Evolutionary conservation across 768 basidiomycete genomes (phyloP), one percentile per base, ranked within the genome.

Genomic region (Suillus decipiens): DNA sequence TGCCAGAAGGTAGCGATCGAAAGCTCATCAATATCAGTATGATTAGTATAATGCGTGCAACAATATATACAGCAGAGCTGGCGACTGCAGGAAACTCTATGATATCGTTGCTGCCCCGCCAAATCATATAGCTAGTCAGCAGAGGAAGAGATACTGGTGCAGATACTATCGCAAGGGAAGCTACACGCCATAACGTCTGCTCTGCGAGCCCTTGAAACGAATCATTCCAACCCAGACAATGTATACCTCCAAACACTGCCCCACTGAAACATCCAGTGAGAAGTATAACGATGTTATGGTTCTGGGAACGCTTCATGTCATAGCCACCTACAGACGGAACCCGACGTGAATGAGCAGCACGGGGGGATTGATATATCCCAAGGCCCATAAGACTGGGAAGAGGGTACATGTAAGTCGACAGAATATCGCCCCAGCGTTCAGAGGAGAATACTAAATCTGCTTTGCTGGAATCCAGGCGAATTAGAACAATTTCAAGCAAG

Each of bases 161-260:
- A 54, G 33, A 66, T 3, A 61, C 31, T 12, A 74, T 61, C n/a
- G 60, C 11, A 17, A 66, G 22, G 2, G 70, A 67, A 8, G 65
- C 68, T 10, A 62, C 51, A 33, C 67, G 67, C 74, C 72, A 75
- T 24, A 70, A 34, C 43, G 51, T 62, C 56, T 28, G 28, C 28
- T 28, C 28, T 28, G 39, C 37, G n/a, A 28, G 28, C 7, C 66
- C 64, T 14, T 69, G 66, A 54, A 73, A 75, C 0, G 37, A 2
- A 6, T 66, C 61, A 41, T 62, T 58, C 75, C 73, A 74, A 3
- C 69, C 70, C 2, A 66, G 37, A 56, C 68, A 70, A 57, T 76
- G 73, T 19, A 76, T 65, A 0, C 56, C 71, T n/a, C 74, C 75
- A 48, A 76, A 76, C 10, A 69, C 43, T 8, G 50, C 60, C 6